Percentiles rank a stretch among this genome's conserved stretches.
Conservation (phyloP, 345 rosid species). For the Camelina neglecta region DNA sequence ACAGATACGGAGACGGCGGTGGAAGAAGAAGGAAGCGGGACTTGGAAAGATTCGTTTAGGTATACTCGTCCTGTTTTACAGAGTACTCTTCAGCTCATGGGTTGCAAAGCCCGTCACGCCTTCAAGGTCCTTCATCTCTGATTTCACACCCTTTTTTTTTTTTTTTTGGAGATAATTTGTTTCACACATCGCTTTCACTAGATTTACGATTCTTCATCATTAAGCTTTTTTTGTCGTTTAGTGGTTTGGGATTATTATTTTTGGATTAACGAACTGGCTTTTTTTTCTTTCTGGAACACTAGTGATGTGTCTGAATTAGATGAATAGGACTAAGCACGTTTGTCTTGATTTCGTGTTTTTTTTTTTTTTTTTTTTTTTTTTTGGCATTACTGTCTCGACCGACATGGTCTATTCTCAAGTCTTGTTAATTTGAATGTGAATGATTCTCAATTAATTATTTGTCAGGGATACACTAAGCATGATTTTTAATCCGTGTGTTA, state of each 20-base stretch:
- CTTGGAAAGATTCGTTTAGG: slow-evolving; percentile 65
- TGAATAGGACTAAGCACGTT: slow-evolving; percentile 17
- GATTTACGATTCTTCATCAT: not conserved
- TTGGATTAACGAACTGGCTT: not conserved
- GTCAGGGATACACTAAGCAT: not conserved
- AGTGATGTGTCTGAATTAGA: slow-evolving; percentile 32
- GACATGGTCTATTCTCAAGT: slow-evolving; percentile 28
- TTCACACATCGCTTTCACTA: slow-evolving; percentile 28
- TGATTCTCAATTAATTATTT: not conserved
- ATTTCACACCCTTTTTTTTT: not conserved
- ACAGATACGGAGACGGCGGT: slow-evolving; percentile 45
- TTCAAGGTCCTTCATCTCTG: slow-evolving; percentile 63
- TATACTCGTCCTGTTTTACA: slow-evolving; percentile 92
- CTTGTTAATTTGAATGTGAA: not conserved
- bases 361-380: slow-evolving; percentile 10
- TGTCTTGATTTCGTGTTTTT: slow-evolving; percentile 4
- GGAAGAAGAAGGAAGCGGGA: slow-evolving; percentile 48
- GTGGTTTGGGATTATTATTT: not conserved
- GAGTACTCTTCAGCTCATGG: slow-evolving; percentile 95
- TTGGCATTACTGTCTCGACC: slow-evolving; percentile 14
- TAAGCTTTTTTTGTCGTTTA: not conserved
- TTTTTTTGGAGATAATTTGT: not conserved
- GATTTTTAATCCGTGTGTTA: not conserved
- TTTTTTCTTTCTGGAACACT: slow-evolving; percentile 5
- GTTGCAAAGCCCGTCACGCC: slow-evolving; percentile 97